Evolutionary conservation across 345 rosid species (phyloP).

Genomic region (Salix caprea): DNA sequence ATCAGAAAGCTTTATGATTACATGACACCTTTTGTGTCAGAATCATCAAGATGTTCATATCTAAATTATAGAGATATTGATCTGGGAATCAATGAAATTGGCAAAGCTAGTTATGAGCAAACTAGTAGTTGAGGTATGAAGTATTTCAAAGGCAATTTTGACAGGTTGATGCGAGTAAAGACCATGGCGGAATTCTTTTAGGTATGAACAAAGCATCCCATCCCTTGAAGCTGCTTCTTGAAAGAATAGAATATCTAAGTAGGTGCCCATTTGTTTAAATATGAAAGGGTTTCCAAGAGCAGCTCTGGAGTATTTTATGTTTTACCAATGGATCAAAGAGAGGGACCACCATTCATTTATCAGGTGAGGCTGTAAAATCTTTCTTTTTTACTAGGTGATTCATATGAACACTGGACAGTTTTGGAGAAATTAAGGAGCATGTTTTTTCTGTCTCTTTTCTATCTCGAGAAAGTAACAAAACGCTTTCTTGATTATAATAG

Average conservation of each 20-base stretch:
- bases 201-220: conserved; percentile 23
- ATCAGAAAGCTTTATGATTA: conserved; percentile 35
- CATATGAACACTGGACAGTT: too few species aligned
- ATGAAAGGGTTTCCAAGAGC: background rate
- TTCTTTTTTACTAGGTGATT: too few species aligned
- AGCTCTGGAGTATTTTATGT: background rate
- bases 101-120: background rate
- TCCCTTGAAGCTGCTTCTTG: background rate
- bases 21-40: conserved; percentile 51
- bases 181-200: conserved; percentile 13
- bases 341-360: background rate
- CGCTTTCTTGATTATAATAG: background rate
- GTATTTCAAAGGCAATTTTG: conserved; percentile 25
- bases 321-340: background rate
- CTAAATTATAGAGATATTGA: conserved; percentile 63
- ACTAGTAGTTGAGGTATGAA: conserved; percentile 37
- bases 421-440: too few species aligned
- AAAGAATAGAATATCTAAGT: background rate
- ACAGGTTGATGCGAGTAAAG: conserved; percentile 9
- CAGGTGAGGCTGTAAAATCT: background rate
- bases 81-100: conserved; percentile 33
- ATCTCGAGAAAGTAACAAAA: too few species aligned
- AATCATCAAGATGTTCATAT: conserved; percentile 47
- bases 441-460: background rate
- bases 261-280: background rate